These are phyloP conservation scores for Backusella parvicylindrica DNA, from an alignment of 192 early-diverging fungal species.

Conservation along the genomic window DNA sequence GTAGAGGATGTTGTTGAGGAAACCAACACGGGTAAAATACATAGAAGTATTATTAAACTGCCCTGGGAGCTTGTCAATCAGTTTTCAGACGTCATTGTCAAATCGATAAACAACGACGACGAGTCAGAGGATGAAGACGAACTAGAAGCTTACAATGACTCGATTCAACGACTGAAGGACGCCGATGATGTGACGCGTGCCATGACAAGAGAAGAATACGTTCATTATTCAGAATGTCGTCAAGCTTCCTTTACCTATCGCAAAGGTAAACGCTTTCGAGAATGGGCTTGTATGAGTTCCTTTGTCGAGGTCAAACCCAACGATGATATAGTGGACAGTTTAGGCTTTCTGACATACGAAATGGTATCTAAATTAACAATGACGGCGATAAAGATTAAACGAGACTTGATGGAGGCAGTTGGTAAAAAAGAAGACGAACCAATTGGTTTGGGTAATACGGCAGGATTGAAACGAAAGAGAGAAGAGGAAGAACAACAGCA, in stretches of 20 bases:
- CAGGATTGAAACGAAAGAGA: slow-evolving; percentile 7
- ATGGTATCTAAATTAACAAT: slow-evolving; percentile 92
- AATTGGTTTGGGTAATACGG: background rate
- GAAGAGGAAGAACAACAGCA: background rate
- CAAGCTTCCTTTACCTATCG: slow-evolving; percentile 97
- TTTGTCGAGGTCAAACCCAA: slow-evolving; percentile 89
- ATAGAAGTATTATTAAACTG: slow-evolving; percentile 79
- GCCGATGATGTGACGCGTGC: slow-evolving; percentile 90
- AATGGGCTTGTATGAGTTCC: slow-evolving; percentile 90
- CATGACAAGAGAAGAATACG: slow-evolving; percentile 99
- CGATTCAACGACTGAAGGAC: slow-evolving; percentile 74
- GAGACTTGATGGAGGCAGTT: slow-evolving; percentile 50
- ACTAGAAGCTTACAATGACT: slow-evolving; percentile 85
- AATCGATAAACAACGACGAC: slow-evolving; percentile 36
- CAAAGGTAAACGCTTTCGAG: slow-evolving; percentile 88
- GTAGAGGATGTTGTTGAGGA: slow-evolving; percentile 55
- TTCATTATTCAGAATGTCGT: slow-evolving; percentile 97
- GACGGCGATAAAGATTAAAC: slow-evolving; percentile 75
- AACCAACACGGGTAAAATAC: slow-evolving; percentile 49
- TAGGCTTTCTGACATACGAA: slow-evolving; percentile 95
- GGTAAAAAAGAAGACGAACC: slow-evolving; percentile 20
- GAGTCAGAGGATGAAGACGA: slow-evolving; percentile 90
- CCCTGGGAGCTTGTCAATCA: slow-evolving; percentile 89
- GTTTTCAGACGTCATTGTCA: slow-evolving; percentile 56
- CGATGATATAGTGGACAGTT: slow-evolving; percentile 93